Percentiles rank a stretch among this genome's conserved stretches.
phyloP scores from a whole-genome alignment of 345 rosid genomes.

The Draba incana region DNA sequence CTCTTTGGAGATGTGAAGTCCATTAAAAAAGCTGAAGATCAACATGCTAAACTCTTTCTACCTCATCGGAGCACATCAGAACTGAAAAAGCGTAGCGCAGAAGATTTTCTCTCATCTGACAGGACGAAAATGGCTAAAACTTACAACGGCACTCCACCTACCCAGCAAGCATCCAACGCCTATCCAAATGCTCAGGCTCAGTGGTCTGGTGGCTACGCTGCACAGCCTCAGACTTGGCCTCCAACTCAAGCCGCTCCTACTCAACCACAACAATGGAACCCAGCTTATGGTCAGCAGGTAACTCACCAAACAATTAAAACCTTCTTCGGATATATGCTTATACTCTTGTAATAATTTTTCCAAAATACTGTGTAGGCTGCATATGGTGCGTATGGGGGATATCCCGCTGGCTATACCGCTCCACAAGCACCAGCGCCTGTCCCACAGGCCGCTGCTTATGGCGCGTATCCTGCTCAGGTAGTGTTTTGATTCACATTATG shows the following conservation, averaged over 20 bases:
- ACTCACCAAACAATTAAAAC: neutral
- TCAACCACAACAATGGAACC: conserved; percentile 78
- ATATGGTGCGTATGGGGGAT: conserved; percentile 71
- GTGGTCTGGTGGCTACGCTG: conserved; percentile 81
- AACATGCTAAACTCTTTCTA: conserved; percentile 77
- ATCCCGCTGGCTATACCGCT: conserved; percentile 63
- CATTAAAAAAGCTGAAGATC: conserved; percentile 75
- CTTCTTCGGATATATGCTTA: neutral
- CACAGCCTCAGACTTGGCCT: conserved; percentile 93
- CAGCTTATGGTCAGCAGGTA: conserved; percentile 83
- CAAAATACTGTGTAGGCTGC: conserved; percentile 55
- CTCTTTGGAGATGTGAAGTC: conserved; percentile 70
- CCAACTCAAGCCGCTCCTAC: conserved; percentile 62
- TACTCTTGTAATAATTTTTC: conserved; percentile 1
- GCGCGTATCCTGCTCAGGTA: conserved; percentile 90
- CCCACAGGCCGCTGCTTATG: conserved; percentile 72
- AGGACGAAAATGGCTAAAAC: conserved; percentile 78
- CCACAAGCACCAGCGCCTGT: conserved; percentile 73
- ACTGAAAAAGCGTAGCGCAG: conserved; percentile 80
- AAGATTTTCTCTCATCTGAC: conserved; percentile 79
- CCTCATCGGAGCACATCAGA: conserved; percentile 67
- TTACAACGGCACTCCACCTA: conserved; percentile 56
- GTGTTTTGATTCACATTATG: neutral
- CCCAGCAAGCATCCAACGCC: conserved; percentile 66
- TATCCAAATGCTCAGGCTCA: conserved; percentile 78